phyloP scores from a whole-genome alignment of 1,284 basidiomycete species.

The Clitocybe nebularis region DNA sequence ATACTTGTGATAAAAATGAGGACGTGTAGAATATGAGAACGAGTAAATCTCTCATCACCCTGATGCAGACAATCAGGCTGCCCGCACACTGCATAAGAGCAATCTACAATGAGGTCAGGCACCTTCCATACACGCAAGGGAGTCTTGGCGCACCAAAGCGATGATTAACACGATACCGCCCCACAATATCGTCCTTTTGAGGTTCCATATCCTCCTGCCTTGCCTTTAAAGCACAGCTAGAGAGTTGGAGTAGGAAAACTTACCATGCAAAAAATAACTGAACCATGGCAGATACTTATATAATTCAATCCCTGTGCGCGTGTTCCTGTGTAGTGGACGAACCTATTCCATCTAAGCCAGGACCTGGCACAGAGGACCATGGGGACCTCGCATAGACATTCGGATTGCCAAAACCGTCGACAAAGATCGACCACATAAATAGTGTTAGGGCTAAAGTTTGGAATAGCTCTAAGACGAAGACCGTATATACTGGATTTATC shows the following conservation, averaged over 20 bases:
- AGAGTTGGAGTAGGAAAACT: no score
- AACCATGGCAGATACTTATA: slow-evolving; percentile 5
- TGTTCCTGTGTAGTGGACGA: background rate
- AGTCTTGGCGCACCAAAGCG: slow-evolving; percentile 1
- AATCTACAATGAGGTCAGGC: no score
- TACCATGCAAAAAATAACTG: slow-evolving; percentile 9
- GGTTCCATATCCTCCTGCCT: slow-evolving; percentile 7
- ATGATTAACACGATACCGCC: background rate
- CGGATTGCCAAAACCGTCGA: background rate
- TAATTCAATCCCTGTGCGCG: background rate
- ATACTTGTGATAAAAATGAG: no score
- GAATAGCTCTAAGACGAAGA: background rate
- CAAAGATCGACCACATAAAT: background rate
- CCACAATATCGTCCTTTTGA: slow-evolving; percentile 3
- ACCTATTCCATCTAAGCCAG: background rate
- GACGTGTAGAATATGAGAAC: no score
- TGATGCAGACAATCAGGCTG: background rate
- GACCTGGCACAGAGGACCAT: background rate
- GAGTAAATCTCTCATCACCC: no score
- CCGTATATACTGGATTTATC: background rate
- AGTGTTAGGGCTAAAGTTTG: background rate
- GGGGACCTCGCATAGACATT: background rate
- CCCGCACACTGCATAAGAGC: background rate
- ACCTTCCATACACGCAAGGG: no score
- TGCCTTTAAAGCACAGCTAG: no score